Percentiles rank a stretch among this genome's conserved stretches.
phyloP scores from a whole-genome alignment of 352 stramenopile genomes.

The Phytophthora europaea region DNA sequence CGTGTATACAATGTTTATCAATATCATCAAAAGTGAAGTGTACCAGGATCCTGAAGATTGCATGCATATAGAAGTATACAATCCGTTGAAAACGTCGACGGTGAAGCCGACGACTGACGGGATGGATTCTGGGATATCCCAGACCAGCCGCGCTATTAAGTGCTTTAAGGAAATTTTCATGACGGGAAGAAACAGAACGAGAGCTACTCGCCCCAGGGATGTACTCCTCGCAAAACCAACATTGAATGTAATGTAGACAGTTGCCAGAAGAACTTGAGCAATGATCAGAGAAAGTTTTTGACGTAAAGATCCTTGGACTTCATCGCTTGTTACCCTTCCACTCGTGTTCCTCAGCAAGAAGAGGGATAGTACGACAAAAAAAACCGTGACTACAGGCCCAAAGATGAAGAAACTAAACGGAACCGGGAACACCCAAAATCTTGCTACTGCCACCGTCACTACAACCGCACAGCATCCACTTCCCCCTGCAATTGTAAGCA shows the following conservation, averaged over 20 bases:
- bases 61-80: constrained; percentile 25
- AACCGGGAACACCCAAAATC: constrained; percentile 19
- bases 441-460: constrained; percentile 5
- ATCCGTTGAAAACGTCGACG: constrained; percentile 29
- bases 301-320: neutral
- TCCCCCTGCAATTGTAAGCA: constrained; percentile 5
- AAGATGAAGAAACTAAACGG: constrained; percentile 21
- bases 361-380: constrained; percentile 8
- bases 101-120: constrained; percentile 24
- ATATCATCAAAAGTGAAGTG: constrained; percentile 18
- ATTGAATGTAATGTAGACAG: constrained; percentile 20
- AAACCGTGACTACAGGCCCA: neutral
- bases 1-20: constrained; percentile 15
- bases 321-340: neutral
- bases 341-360: neutral
- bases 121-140: constrained; percentile 8
- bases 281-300: constrained; percentile 15
- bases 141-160: constrained; percentile 9
- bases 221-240: constrained; percentile 10
- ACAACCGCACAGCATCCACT: neutral
- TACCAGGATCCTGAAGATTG: constrained; percentile 17
- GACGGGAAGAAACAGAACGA: constrained; percentile 14
- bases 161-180: constrained; percentile 27
- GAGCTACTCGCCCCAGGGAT: neutral
- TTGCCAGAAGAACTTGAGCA: constrained; percentile 7